Base-by-base conservation (phyloP, 1,284 basidiomycete species). In the Xerocomus amazonicus region DNA sequence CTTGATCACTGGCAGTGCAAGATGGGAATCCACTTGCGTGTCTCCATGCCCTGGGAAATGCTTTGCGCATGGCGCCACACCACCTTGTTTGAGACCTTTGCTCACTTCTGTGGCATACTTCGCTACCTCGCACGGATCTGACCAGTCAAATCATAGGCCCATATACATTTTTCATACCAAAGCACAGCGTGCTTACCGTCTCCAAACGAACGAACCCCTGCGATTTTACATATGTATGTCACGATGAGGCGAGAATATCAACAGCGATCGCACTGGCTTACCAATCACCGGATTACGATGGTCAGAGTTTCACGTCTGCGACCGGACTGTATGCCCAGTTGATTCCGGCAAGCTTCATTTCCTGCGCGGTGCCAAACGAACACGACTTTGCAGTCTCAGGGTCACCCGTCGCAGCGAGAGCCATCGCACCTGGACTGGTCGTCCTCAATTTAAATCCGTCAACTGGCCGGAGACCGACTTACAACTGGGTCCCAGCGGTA, bases 1-100 rank as follows among this genome's bases (percentile, higher is more conserved):
- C 43, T 66, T 63, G 58, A 87, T 84, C 17, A 73, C 63, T 0
- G 84, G 84, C 4, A 87, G 73, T 3, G 75, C 78, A n/a, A 83
- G 73, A 56, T 87, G 84, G 2, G 84, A 85, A 59, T 87, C 84
- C 47, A 84, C 71, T 48, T 81, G 74, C 0, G 84, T 87, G 49
- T 87, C 83, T 0, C 85, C 85, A 53, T 87, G 84, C 0, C 85
- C 84, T 0, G 84, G 84, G 58, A 87, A 87, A 58, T 87, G 84
- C 59, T 87, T 87, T 3, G 76, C 75, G 27, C 73, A 80, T 0
- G 84, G 73, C 2, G 84, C 82, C 9, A 87, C 65, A 1, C 74
- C 76, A 1, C 71, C 68, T 4, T 70, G 61, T 0, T 71, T 68
- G 16, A 84, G 69, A 1, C 81, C 84, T 2, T 59, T 58, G 38